Percentiles rank a stretch among this genome's conserved stretches.
Evolutionary conservation across 441 rosid species (phyloP).

Genomic region (Populus hybrid): DNA sequence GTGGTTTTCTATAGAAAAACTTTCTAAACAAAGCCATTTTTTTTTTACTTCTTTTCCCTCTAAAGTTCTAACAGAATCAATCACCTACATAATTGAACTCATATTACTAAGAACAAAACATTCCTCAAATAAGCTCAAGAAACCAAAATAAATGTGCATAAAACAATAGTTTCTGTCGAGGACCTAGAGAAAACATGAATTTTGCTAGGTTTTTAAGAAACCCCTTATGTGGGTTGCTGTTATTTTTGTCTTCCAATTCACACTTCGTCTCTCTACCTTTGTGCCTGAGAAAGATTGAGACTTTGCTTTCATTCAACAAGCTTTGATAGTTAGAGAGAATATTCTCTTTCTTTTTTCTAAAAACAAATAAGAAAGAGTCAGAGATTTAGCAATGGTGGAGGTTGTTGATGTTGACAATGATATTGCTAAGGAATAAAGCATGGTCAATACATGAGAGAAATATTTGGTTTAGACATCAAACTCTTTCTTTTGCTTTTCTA

Average conservation of each 20-base stretch:
- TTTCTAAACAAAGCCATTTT: slow-evolving; percentile 76
- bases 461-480: too few relatives aligned
- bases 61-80: slow-evolving; percentile 23
- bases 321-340: slow-evolving; percentile 33
- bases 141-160: slow-evolving; percentile 22
- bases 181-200: slow-evolving; percentile 33
- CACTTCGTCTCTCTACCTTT: slow-evolving; percentile 39
- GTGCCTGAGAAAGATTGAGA: slow-evolving; percentile 22
- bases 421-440: background rate
- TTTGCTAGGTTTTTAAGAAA: slow-evolving; percentile 71
- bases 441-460: too few relatives aligned
- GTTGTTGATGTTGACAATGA: slow-evolving; percentile 19
- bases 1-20: slow-evolving; percentile 74
- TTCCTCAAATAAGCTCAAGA: slow-evolving; percentile 24
- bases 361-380: background rate
- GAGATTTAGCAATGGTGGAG: slow-evolving; percentile 16
- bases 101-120: slow-evolving; percentile 27
- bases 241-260: slow-evolving; percentile 42
- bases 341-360: background rate
- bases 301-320: slow-evolving; percentile 88
- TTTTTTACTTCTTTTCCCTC: background rate
- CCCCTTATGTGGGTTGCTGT: slow-evolving; percentile 30
- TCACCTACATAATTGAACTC: slow-evolving; percentile 28
- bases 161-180: slow-evolving; percentile 26
- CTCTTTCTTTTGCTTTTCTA: too few relatives aligned